Percentiles rank a stretch among this genome's conserved stretches.
Evolutionary conservation across 2,329 filamentous ascomycete species (phyloP).

Genomic region (Macrophomina tecta): DNA sequence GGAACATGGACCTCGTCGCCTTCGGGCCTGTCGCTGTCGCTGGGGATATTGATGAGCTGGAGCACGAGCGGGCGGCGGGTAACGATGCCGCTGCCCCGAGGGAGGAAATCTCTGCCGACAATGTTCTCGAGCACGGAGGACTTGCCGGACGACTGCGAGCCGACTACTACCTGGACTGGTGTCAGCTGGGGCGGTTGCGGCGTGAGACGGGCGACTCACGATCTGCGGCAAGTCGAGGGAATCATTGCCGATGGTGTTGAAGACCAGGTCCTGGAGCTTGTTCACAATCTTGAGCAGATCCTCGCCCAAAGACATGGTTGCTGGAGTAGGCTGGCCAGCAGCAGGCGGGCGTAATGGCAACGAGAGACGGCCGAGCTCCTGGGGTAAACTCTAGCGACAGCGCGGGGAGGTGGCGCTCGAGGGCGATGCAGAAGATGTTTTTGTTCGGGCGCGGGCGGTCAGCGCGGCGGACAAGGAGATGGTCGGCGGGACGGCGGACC

Average conservation of each 20-base stretch:
- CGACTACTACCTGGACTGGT: constrained; percentile 82
- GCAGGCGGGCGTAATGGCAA: constrained; percentile 5
- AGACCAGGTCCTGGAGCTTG: constrained; percentile 97
- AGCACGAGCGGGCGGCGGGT: constrained; percentile 93
- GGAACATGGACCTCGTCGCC: constrained; percentile 70
- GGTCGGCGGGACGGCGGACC: constrained; percentile 6
- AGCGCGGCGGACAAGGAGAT: constrained; percentile 16
- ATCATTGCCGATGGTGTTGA: constrained; percentile 99
- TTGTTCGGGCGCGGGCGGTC: constrained; percentile 26
- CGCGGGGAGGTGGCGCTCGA: constrained; percentile 24
- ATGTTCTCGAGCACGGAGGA: constrained; percentile 99
- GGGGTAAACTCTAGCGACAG: constrained; percentile 20
- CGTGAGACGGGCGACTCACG: constrained; percentile 72
- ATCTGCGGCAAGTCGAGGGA: constrained; percentile 97
- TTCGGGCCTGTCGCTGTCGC: constrained; percentile 70
- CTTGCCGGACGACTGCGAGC: constrained; percentile 97
- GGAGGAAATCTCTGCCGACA: constrained; percentile 95
- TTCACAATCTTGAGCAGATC: constrained; percentile 95
- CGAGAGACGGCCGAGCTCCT: background rate
- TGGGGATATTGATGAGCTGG: constrained; percentile 95
- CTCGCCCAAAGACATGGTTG: constrained; percentile 93
- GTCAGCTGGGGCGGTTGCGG: constrained; percentile 31
- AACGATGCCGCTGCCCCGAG: constrained; percentile 94
- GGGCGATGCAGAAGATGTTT: constrained; percentile 22
- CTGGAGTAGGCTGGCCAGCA: constrained; percentile 8